Evolutionary conservation across 2,329 filamentous ascomycete genomes (phyloP), one percentile per base, ranked within the genome.

Genomic region (Volutella citrinella): DNA sequence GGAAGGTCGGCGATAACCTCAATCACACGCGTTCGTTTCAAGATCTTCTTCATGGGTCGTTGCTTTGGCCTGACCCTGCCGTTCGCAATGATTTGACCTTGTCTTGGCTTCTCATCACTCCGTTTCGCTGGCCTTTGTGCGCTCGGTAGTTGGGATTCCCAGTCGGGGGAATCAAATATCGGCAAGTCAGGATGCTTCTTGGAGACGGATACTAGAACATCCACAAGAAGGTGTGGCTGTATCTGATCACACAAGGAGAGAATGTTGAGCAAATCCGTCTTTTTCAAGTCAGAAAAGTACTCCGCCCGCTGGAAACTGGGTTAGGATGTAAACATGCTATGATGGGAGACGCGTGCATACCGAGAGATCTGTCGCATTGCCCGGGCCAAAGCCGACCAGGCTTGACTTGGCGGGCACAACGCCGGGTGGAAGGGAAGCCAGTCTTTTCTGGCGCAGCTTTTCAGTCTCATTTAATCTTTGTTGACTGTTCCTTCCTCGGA

Each of bases 171-270:
- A 38, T 59, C 48, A 36, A 68, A 69, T 5, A 69, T 60, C 15
- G 65, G 64, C 4, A 69, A 52, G n/a, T 62, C 56, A 1, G 65
- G 61, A 24, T 69, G 64, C 28, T 55, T 62, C 36, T 58, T 65
- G 7, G 66, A 62, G n/a, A 68, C 57, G 4, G 64, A 66, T 8
- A 65, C 60, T 17, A 68, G 53, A 5, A 70, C 40, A 30, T 69
- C 62, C 11, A 59, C 55, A 3, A 70, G 53, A 10, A 69, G 60
- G 20, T 64, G 61, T 3, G 65, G 63, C 16, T 60, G 54, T 11
- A 68, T 47, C 36, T 64, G 62, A 30, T 69, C 63, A 38, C 62
- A 64, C 22, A 69, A 58, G 4, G 60, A 59, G 4, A 70, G 42
- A 9, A 69, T 46, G 19, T 64, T 63, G 16, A 69, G 49, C 1